Conservation (phyloP, 148 eudicot species). For the Fagopyrum tataricum region DNA sequence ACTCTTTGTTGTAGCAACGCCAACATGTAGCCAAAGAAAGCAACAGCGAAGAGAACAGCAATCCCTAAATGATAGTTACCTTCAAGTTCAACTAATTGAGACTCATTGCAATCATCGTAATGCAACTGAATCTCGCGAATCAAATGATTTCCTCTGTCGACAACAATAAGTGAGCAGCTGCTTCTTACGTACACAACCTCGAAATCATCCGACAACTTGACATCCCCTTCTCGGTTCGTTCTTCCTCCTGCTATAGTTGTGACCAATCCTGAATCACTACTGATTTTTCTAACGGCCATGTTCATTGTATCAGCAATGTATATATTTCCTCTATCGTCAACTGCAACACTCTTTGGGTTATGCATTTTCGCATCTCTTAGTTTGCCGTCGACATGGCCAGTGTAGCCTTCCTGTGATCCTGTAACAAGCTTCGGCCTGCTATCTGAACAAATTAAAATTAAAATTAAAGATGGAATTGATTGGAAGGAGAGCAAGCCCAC, state of each 20-base stretch:
- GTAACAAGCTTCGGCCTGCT: constrained; percentile 86
- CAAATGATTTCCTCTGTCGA: constrained; percentile 83
- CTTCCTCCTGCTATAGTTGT: constrained; percentile 98
- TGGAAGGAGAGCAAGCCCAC: constrained; percentile 9
- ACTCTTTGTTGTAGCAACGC: constrained; percentile 71
- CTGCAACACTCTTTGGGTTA: constrained; percentile 88
- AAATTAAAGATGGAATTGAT: constrained; percentile 18
- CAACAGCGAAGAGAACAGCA: constrained; percentile 56
- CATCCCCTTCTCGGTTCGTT: constrained; percentile 71
- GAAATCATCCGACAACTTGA: constrained; percentile 87
- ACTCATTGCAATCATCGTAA: constrained; percentile 64
- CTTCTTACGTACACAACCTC: constrained; percentile 93
- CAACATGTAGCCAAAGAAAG: constrained; percentile 80
- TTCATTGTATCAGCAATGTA: constrained; percentile 86
- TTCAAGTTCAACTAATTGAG: constrained; percentile 52
- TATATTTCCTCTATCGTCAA: constrained; percentile 86
- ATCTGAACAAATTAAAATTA: no score
- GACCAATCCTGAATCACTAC: constrained; percentile 48
- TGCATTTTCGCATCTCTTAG: constrained; percentile 81
- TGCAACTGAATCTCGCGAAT: constrained; percentile 90
- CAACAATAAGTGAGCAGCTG: constrained; percentile 92
- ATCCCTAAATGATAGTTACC: constrained; percentile 72
- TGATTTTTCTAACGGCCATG: constrained; percentile 89
- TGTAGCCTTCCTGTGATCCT: constrained; percentile 92
- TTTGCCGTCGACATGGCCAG: constrained; percentile 90